Evolutionary conservation across 495 filamentous ascomycete genomes (phyloP), one percentile per base, ranked within the genome.

Genomic region (Hypomontagnella submonticulosa): DNA sequence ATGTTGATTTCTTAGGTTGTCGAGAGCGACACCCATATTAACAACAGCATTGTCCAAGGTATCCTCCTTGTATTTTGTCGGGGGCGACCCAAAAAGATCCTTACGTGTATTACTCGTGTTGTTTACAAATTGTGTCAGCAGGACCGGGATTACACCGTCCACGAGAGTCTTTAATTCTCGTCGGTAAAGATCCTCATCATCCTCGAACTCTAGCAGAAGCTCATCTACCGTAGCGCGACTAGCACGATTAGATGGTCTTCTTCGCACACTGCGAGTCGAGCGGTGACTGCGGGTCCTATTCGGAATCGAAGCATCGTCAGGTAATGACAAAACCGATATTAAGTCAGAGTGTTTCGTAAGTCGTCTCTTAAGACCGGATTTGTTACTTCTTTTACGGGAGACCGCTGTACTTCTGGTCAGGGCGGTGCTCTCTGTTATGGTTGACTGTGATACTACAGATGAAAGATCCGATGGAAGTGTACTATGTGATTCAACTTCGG

Each of bases 71-170:
- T 66, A 58, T 47, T 61, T 52, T 27, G 61, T 46, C 8, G 57
- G 57, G 10, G 61, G 38, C 4, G 71, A 64, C 18, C 70, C 76
- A 70, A 93, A 92, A n/a, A 93, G 79, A 32, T 87, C 87, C 52
- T 88, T 87, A 11, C 86, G 86, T 46, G 86, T 80, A 3, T 83
- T 85, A 15, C 87, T 84, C 51, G 89, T 87, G 81, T 88, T 71
- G 84, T 91, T 52, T 87, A 96, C 54, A 15, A 97, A 92, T 62
- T 93, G 92, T 8, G 84, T 90, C 52, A 98, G 78, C 2, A 99
- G 84, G 7, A 98, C 96, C 7, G 95, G 96, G 53, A 99, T 90
- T 13, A 99, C 95, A 51, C 96, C 96, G 63, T 96, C 96, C 9
- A 98, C 94, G 18, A 99, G 78, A 13, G 95, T 97, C 59, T 90